These are phyloP conservation scores for Thermothelomyces thermophilus DNA, from an alignment of 2,329 filamentous ascomycete genomes.

Conservation along the genomic window DNA sequence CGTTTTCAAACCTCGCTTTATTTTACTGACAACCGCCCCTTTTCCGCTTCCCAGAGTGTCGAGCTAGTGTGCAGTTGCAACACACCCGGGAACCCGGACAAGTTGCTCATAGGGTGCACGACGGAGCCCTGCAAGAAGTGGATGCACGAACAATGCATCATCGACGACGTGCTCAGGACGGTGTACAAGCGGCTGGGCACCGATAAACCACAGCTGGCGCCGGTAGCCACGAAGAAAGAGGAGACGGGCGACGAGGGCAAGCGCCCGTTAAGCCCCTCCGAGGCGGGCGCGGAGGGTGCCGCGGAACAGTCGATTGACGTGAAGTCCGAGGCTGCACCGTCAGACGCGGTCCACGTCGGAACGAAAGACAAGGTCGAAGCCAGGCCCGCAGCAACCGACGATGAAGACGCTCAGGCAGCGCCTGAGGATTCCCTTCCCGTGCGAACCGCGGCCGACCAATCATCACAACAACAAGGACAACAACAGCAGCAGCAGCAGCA, in stretches of 20 bases:
- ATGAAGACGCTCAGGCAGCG: constrained; percentile 22
- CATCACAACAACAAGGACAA: too few species aligned
- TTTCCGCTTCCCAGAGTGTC: constrained; percentile 44
- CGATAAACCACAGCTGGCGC: constrained; percentile 42
- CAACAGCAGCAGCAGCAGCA: too few species aligned
- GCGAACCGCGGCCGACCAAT: constrained; percentile 15
- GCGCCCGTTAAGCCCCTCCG: constrained; percentile 46
- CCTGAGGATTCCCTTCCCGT: constrained; percentile 21
- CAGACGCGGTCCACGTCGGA: constrained; percentile 31
- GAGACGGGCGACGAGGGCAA: constrained; percentile 36
- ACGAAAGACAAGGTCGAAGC: constrained; percentile 33
- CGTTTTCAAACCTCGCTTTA: neutral
- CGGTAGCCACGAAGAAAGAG: constrained; percentile 33
- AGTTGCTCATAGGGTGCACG: constrained; percentile 52
- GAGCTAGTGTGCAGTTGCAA: constrained; percentile 52
- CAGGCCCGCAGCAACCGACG: constrained; percentile 29
- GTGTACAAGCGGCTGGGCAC: constrained; percentile 45
- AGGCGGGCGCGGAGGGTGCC: constrained; percentile 43
- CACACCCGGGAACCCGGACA: constrained; percentile 56
- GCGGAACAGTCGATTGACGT: constrained; percentile 47
- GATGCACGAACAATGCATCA: constrained; percentile 59
- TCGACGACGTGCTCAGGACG: constrained; percentile 45
- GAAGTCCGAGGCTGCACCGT: constrained; percentile 38
- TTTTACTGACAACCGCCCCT: neutral
- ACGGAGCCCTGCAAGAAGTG: constrained; percentile 49